Evolutionary conservation across 1,284 basidiomycete species (phyloP), one percentile per base, ranked within the genome.

Genomic region (Ustilago sp.): DNA sequence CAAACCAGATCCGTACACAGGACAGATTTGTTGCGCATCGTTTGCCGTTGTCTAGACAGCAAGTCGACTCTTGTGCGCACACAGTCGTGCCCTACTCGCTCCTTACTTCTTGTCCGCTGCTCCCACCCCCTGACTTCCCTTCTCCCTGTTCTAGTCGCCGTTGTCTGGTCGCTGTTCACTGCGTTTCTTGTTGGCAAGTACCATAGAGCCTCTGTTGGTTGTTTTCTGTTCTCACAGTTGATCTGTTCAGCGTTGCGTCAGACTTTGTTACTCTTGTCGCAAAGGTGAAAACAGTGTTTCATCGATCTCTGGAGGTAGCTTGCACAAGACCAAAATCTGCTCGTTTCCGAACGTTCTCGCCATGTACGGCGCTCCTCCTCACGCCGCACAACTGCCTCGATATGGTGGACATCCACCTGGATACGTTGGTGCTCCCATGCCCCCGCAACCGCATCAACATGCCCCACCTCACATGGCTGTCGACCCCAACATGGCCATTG

Each of bases 351-450:
- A 41, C 13, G 17, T 9, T 43, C 23, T 35, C 45, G 32, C 31
- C 39, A 72, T 72, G 69, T 72, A 72, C 60, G 63, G 69, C 47
- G 63, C 60, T 47, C 69, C 69, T 51, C 63, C 56, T 38, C 63
- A 51, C 32, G 63, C 50, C 47, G 59, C 63, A 51, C 63, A 59
- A 38, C 36, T 52, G 11, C 63, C 63, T 41, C 69, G 63, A 15
- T 72, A 66, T 59, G 69, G 63, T 23, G 63, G 54, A 7, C 65
- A 60, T 31, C 57, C 51, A 8, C 59, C 39, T 19, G 38, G 47
- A 11, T 63, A 68, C 34, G 39, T 43, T 28, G 55, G 34, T 23
- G 39, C 62, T 32, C 43, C 43, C 23, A 38, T 60, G 56, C 63
- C 58, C 23, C 43, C 55, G 23, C 66, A 53, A 50, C 66, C 55